Evolutionary conservation across 768 basidiomycete genomes (phyloP).

Genomic region (Tulasnella sp.): DNA sequence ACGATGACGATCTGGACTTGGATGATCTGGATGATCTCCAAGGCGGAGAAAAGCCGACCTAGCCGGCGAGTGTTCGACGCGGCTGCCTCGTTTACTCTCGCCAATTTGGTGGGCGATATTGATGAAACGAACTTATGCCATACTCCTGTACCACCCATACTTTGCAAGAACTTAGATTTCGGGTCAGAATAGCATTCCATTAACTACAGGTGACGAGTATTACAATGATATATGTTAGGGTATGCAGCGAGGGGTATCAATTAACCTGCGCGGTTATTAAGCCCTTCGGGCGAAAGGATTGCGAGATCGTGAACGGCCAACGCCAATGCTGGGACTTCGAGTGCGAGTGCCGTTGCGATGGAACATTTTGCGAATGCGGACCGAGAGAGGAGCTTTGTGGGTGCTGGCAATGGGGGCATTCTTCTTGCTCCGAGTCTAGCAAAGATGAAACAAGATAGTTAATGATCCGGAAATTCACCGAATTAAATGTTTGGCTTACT

Average conservation of each 20-base stretch:
- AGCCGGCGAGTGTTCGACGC: background rate
- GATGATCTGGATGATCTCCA: background rate
- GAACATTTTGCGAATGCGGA: background rate
- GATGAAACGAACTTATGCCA: background rate
- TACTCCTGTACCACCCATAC: background rate
- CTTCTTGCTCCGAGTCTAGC: background rate
- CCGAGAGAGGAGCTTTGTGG: background rate
- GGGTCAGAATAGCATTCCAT: background rate
- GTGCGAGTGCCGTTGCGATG: background rate
- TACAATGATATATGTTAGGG: background rate
- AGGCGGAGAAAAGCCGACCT: background rate
- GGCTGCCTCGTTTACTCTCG: too few relatives aligned
- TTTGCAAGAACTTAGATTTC: background rate
- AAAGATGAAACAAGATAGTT: background rate
- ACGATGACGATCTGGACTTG: conserved; percentile 17
- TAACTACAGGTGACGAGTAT: background rate
- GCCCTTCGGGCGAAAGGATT: background rate
- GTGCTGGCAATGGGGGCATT: background rate
- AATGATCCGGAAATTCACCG: background rate
- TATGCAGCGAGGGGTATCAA: background rate
- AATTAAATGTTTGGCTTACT: background rate
- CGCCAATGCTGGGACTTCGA: background rate
- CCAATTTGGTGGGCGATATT: background rate
- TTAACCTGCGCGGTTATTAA: background rate
- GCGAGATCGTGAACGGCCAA: background rate